phyloP scores from a whole-genome alignment of 495 filamentous ascomycete genomes.

The Hypoxylon fuscum region DNA sequence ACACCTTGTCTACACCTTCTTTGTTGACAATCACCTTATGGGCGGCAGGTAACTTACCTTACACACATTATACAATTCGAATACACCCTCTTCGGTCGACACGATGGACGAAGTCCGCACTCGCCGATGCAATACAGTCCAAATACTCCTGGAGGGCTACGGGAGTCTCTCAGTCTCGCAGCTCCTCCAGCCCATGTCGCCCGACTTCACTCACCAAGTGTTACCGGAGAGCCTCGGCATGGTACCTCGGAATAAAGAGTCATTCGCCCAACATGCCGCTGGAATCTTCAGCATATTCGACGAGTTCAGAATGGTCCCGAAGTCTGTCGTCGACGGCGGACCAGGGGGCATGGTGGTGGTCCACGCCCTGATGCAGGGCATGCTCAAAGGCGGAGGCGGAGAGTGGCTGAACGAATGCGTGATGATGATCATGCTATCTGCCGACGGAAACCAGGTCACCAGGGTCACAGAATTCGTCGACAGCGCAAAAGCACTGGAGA shows the following conservation, averaged over 20 bases:
- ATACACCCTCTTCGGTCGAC: conserved; percentile 13
- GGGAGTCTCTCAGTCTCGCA: conserved; percentile 42
- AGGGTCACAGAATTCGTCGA: conserved; percentile 54
- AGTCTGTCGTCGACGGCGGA: conserved; percentile 47
- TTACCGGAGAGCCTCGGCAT: conserved; percentile 50
- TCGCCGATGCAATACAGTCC: conserved; percentile 40
- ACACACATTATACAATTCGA: conserved; percentile 2
- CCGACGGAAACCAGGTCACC: conserved; percentile 42
- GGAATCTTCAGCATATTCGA: conserved; percentile 52
- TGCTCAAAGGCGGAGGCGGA: conserved; percentile 28
- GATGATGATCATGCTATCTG: conserved; percentile 46
- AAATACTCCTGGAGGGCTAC: conserved; percentile 49
- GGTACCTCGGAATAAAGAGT: conserved; percentile 42
- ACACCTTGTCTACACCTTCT: no score
- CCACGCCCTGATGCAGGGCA: conserved; percentile 48
- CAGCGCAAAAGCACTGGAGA: conserved; percentile 50
- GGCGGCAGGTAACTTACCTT: conserved; percentile 7
- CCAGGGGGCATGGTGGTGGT: conserved; percentile 42
- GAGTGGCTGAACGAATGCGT: conserved; percentile 54
- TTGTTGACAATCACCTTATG: conserved; percentile 16
- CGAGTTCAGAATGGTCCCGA: conserved; percentile 49
- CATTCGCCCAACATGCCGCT: conserved; percentile 47
- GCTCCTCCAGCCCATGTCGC: conserved; percentile 45
- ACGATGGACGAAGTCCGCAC: conserved; percentile 30
- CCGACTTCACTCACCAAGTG: conserved; percentile 48